These are phyloP conservation scores for Clitocybe nebularis DNA, from an alignment of 1,284 basidiomycete genomes.

Conservation along the genomic window DNA sequence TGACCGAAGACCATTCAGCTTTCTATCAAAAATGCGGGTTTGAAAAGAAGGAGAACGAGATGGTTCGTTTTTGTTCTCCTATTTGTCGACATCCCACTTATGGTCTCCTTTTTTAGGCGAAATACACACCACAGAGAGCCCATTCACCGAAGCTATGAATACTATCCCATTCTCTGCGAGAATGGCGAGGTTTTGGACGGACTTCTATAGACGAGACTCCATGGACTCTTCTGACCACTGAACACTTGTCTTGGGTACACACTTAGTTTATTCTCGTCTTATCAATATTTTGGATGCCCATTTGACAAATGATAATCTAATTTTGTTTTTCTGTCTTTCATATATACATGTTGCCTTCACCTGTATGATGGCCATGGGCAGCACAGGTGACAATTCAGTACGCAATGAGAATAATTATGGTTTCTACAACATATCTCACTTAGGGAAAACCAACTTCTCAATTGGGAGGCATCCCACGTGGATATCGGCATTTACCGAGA, in stretches of 20 bases:
- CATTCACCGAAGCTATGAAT: conserved; percentile 34
- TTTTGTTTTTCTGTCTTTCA: too few species aligned
- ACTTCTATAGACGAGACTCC: background rate
- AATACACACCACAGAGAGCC: conserved; percentile 44
- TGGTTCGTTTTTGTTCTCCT: conserved; percentile 50
- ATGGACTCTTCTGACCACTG: background rate
- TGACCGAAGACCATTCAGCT: conserved; percentile 45
- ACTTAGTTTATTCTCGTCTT: too few species aligned
- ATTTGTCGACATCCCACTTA: background rate
- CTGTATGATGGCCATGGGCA: too few species aligned
- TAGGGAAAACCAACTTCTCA: too few species aligned
- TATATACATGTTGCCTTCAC: too few species aligned
- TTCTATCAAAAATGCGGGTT: conserved; percentile 98
- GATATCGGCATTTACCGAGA: conserved; percentile 16
- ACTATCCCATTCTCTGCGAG: conserved; percentile 9
- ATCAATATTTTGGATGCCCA: too few species aligned
- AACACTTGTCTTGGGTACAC: too few species aligned
- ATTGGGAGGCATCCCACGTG: too few species aligned
- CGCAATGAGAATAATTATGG: too few species aligned
- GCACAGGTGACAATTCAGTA: too few species aligned
- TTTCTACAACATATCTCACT: too few species aligned
- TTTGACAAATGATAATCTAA: too few species aligned
- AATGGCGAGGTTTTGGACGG: background rate
- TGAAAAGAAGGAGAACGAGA: conserved; percentile 84
- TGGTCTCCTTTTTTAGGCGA: conserved; percentile 34